Percentiles rank a stretch among this genome's conserved stretches.
Conservation (phyloP, 768 basidiomycete species). For the Auricularia auricula-judae region DNA sequence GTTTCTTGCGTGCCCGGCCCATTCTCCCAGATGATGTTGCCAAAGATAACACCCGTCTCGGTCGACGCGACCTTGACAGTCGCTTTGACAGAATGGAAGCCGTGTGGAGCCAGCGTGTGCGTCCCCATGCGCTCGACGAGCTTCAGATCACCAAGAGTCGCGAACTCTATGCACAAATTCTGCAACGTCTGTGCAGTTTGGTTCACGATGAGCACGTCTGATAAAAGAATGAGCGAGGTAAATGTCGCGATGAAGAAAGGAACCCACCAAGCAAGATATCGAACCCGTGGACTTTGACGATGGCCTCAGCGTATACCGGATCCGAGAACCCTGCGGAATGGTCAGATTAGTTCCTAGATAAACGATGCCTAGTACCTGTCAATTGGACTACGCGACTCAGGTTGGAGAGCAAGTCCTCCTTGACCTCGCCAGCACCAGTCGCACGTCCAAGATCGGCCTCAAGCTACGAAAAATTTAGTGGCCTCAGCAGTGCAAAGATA, state of each 20-base stretch:
- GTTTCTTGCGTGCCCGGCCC: constrained; percentile 78
- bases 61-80: constrained; percentile 98
- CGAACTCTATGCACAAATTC: constrained; percentile 94
- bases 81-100: constrained; percentile 97
- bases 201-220: constrained; percentile 93
- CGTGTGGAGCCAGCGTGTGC: constrained; percentile 88
- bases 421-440: constrained; percentile 71
- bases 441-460: constrained; percentile 83
- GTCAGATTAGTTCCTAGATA: neutral
- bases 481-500: constrained; percentile 40
- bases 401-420: constrained; percentile 91
- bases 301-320: constrained; percentile 95
- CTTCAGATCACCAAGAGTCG: constrained; percentile 93
- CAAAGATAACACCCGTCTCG: constrained; percentile 97
- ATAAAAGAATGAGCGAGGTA: neutral
- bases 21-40: constrained; percentile 87
- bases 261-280: constrained; percentile 77
- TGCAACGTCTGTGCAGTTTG: constrained; percentile 90
- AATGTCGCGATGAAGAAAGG: neutral
- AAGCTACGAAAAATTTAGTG: constrained; percentile 39
- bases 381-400: constrained; percentile 87
- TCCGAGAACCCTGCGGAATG: constrained; percentile 75
- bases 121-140: constrained; percentile 92
- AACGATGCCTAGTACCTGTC: constrained; percentile 44
- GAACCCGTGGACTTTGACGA: constrained; percentile 95